Percentiles rank a stretch among this genome's conserved stretches.
Conservation (phyloP, 2,329 filamentous ascomycete species). For the Alternaria postmessia region DNA sequence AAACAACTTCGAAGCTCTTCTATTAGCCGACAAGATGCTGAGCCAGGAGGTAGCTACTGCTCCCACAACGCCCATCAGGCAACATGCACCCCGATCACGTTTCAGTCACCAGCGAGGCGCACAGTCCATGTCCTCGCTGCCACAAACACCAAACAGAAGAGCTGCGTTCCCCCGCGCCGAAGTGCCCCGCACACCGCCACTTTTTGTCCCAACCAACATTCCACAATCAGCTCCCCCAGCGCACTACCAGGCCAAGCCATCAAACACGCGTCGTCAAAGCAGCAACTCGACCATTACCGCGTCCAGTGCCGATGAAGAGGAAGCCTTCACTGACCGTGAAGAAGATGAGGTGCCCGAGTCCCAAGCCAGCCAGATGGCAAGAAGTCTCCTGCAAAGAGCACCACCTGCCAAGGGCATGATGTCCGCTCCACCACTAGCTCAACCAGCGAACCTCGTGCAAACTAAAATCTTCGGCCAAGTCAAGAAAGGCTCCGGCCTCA, state of each 20-base stretch:
- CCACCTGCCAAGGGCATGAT: slow-evolving; percentile 50
- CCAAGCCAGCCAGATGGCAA: slow-evolving; percentile 79
- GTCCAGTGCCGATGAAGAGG: slow-evolving; percentile 52
- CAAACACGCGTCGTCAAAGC: slow-evolving; percentile 66
- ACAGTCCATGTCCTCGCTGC: slow-evolving; percentile 85
- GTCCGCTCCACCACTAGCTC: slow-evolving; percentile 39
- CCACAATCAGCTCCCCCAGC: slow-evolving; percentile 54
- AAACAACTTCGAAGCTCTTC: slow-evolving; percentile 77
- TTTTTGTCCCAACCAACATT: slow-evolving; percentile 40
- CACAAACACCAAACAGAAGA: slow-evolving; percentile 72
- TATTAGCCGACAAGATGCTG: slow-evolving; percentile 77
- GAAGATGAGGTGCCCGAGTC: slow-evolving; percentile 75
- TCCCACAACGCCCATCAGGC: slow-evolving; percentile 71
- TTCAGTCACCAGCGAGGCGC: slow-evolving; percentile 76
- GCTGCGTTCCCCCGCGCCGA: slow-evolving; percentile 66
- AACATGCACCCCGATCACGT: slow-evolving; percentile 57
- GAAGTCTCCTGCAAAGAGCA: slow-evolving; percentile 73
- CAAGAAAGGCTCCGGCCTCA: slow-evolving; percentile 60
- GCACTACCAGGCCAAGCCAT: slow-evolving; percentile 43
- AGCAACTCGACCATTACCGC: slow-evolving; percentile 66
- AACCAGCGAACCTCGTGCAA: slow-evolving; percentile 58
- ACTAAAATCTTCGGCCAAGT: slow-evolving; percentile 70
- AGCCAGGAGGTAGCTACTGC: slow-evolving; percentile 79
- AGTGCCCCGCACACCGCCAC: slow-evolving; percentile 59
- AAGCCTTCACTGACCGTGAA: slow-evolving; percentile 66